Percentiles rank a stretch among this genome's conserved stretches.
Evolutionary conservation across 1,139 yeast species (phyloP).

Genomic region (Lizanozyma gosingica): DNA sequence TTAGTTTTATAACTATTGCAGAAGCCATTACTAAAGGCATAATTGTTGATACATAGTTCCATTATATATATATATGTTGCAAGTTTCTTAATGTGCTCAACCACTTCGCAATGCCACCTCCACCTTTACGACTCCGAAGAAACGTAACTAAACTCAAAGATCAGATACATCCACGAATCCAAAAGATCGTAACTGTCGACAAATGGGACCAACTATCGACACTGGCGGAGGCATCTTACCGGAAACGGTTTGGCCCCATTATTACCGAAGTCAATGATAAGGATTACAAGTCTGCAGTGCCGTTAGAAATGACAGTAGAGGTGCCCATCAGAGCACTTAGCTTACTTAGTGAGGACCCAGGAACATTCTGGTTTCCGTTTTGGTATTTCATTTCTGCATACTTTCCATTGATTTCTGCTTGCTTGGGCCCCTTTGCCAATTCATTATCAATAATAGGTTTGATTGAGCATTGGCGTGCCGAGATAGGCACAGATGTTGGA

Average conservation of each 20-base stretch:
- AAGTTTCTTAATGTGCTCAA: no score
- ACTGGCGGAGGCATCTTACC: neutral
- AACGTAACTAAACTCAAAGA: neutral
- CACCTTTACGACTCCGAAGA: conserved; percentile 1
- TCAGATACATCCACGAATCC: neutral
- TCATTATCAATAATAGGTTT: conserved; percentile 63
- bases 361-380: conserved; percentile 35
- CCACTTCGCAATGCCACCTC: no score
- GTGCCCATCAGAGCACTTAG: conserved; percentile 26
- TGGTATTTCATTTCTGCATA: conserved; percentile 61
- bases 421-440: conserved; percentile 71
- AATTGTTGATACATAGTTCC: no score
- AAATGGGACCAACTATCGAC: neutral
- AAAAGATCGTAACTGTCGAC: neutral
- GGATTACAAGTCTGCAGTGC: conserved; percentile 11
- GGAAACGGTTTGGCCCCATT: neutral
- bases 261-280: conserved; percentile 1
- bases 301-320: conserved; percentile 17
- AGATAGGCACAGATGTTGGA: conserved; percentile 13
- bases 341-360: conserved; percentile 32
- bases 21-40: no score
- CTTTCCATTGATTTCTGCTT: conserved; percentile 67
- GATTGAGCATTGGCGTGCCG: conserved; percentile 59
- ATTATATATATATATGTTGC: no score
- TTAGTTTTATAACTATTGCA: no score